Percentiles rank a stretch among this genome's conserved stretches.
These are phyloP conservation scores for Calonectria leucothoes DNA, from an alignment of 2,329 filamentous ascomycete species.

Conservation along the genomic window DNA sequence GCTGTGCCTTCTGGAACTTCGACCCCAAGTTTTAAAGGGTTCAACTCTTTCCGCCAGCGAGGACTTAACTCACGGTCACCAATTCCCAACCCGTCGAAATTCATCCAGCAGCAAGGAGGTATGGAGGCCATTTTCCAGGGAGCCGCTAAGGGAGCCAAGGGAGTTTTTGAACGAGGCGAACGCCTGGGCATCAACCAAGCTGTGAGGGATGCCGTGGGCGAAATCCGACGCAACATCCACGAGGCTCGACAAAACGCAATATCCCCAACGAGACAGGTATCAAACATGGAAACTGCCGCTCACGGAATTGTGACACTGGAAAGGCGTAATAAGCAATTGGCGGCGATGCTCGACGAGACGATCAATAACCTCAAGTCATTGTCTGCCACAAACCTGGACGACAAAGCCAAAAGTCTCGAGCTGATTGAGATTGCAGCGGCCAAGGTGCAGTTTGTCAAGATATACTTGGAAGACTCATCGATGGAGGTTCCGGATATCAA, in stretches of 20 bases:
- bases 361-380: conserved; percentile 72
- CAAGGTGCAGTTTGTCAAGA: conserved; percentile 74
- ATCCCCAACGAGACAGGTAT: conserved; percentile 47
- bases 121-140: conserved; percentile 81
- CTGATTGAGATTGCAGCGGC: conserved; percentile 69
- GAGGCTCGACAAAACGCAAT: conserved; percentile 60
- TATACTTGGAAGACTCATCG: conserved; percentile 69
- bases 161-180: conserved; percentile 78
- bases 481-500: conserved; percentile 58
- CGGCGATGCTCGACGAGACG: conserved; percentile 75
- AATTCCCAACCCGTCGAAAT: conserved; percentile 58
- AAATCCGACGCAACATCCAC: conserved; percentile 82
- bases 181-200: conserved; percentile 84
- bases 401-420: conserved; percentile 62
- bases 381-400: conserved; percentile 61
- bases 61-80: conserved; percentile 57
- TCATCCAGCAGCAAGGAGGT: conserved; percentile 68
- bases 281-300: conserved; percentile 48
- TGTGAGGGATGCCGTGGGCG: conserved; percentile 82
- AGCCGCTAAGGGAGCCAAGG: conserved; percentile 81
- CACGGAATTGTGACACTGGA: conserved; percentile 66
- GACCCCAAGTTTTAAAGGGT: conserved; percentile 50
- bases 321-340: conserved; percentile 73
- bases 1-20: conserved; percentile 41
- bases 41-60: conserved; percentile 53